These are phyloP conservation scores for Eragrostis nindensis DNA, from an alignment of 176 grass and related monocot species.

Conservation along the genomic window DNA sequence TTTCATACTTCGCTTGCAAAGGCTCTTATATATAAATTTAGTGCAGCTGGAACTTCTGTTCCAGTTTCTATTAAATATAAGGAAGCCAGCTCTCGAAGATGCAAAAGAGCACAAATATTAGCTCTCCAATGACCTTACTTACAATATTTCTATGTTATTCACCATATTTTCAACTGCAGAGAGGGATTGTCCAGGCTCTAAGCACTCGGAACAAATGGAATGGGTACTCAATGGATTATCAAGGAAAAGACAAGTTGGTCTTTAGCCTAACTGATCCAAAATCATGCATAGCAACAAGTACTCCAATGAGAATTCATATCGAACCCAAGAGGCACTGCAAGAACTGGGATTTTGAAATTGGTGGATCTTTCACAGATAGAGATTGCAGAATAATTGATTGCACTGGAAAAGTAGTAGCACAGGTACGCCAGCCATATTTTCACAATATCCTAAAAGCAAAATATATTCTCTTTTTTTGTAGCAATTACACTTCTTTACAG, in stretches of 20 bases:
- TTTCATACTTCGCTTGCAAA: neutral
- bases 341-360: constrained; percentile 73
- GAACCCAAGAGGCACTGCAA: constrained; percentile 60
- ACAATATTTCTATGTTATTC: constrained; percentile 26
- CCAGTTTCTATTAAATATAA: constrained; percentile 12
- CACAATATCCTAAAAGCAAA: constrained; percentile 19
- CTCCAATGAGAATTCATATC: constrained; percentile 57
- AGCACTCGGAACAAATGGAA: constrained; percentile 75
- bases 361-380: constrained; percentile 79
- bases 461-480: neutral
- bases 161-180: constrained; percentile 44
- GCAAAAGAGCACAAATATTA: constrained; percentile 8
- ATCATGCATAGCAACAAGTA: constrained; percentile 52
- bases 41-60: constrained; percentile 31
- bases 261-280: constrained; percentile 87
- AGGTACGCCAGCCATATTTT: constrained; percentile 50
- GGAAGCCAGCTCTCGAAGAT: neutral
- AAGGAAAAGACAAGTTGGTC: constrained; percentile 58
- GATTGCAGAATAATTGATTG: constrained; percentile 66
- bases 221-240: constrained; percentile 70
- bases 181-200: constrained; percentile 81
- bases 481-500: constrained; percentile 24
- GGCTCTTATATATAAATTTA: constrained; percentile 26
- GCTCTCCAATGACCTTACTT: constrained; percentile 6
- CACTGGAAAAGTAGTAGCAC: constrained; percentile 59